Base-by-base conservation (phyloP, 441 rosid species). In the Croton laevigatus region DNA sequence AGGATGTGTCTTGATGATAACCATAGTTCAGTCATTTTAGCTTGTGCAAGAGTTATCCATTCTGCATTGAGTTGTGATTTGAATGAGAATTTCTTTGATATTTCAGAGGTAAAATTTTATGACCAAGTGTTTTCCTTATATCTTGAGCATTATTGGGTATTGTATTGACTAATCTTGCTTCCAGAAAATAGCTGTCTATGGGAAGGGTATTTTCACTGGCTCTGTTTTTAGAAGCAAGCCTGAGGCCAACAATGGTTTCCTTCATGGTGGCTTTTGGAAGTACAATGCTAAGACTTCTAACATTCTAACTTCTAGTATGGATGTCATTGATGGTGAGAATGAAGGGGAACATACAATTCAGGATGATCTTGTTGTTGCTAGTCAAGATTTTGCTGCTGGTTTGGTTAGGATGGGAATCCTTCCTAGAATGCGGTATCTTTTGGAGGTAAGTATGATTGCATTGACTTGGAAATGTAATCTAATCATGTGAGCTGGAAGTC, bases 321-420 rank as follows among this genome's bases (percentile, higher is more conserved):
- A 83, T 72, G 62, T 59, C 66, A 22, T 76, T 70, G 85, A 78
- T 82, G 91, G 88, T 38, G 94, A 81, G 68, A 71, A 78, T 59
- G 89, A 86, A 80, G 92, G 77, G 71, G 78, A 80, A 32, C 88
- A 76, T 59, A 91, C 98, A 57, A 90, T 94, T 75, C 90, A 84
- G 84, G 96, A 94, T 67, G 97, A 94, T 80, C 76, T 91, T 75
- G 73, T 82, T 78, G 83, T 94, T 73, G 96, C 95, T 36, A 83
- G 91, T 75, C 98, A 91, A 86, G 98, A 94, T 82, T 88, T 91
- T 83, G 92, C 85, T 65, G 97, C 97, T 36, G 98, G 97, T 71
- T 83, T 94, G 62, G 89, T 91, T 72, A 83, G 95, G 81, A 94
- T 94, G 98, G 98, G 88, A 70, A 83, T 91, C 71, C 86, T 94